Evolutionary conservation across 1,139 yeast species (phyloP).

Genomic region (Lodderomyces orthopsilosis): DNA sequence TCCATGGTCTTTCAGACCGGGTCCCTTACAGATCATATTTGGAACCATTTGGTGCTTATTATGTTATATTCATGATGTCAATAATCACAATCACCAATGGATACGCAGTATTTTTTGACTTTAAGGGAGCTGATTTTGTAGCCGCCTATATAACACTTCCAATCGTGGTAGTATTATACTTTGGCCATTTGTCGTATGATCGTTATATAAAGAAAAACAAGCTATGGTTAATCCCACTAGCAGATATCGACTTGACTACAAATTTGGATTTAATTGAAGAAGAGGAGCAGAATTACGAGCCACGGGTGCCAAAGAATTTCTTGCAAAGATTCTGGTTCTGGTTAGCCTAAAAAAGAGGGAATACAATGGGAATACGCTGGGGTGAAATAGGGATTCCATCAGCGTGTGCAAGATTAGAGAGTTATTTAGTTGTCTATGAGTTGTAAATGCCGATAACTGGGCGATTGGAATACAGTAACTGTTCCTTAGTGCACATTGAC

Average conservation of each 20-base stretch:
- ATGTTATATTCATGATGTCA: constrained; percentile 45
- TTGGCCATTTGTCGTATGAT: constrained; percentile 39
- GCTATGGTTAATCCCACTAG: constrained; percentile 36
- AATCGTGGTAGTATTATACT: constrained; percentile 45
- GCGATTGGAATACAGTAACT: too few species aligned
- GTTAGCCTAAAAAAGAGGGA: constrained; percentile 27
- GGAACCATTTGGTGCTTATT: constrained; percentile 51
- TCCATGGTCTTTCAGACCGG: constrained; percentile 40
- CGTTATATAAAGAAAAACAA: constrained; percentile 26
- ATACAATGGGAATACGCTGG: too few species aligned
- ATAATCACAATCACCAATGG: constrained; percentile 57
- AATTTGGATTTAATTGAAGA: constrained; percentile 46
- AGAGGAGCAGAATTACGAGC: constrained; percentile 31
- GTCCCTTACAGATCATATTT: constrained; percentile 47
- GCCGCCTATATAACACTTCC: constrained; percentile 65
- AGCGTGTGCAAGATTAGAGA: too few species aligned
- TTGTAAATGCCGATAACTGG: too few species aligned
- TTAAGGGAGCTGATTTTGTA: constrained; percentile 51
- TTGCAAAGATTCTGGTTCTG: constrained; percentile 40
- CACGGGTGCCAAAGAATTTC: constrained; percentile 28
- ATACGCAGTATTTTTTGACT: constrained; percentile 53
- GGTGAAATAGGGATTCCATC: too few species aligned
- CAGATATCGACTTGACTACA: constrained; percentile 43
- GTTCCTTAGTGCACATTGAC: too few species aligned
- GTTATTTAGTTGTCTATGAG: too few species aligned